Evolutionary conservation across 768 basidiomycete genomes (phyloP).

Genomic region (Calocybe gangraenosa): DNA sequence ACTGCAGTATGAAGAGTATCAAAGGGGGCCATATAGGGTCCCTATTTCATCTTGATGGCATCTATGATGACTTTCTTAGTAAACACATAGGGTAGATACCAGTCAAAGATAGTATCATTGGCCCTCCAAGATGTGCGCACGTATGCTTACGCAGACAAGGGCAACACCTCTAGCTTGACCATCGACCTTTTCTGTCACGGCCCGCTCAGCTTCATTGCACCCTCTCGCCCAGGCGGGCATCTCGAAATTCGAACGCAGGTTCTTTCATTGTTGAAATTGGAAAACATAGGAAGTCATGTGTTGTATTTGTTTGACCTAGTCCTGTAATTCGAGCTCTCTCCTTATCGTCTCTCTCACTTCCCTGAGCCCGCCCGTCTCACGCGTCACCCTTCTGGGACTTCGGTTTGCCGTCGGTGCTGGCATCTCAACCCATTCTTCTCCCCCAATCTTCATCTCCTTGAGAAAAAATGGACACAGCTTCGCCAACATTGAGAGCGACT

Average conservation of each 20-base stretch:
- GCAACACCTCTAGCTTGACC: slow-evolving; percentile 42
- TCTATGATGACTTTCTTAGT: slow-evolving; percentile 25
- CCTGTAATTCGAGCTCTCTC: slow-evolving; percentile 69
- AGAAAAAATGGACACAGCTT: slow-evolving; percentile 81
- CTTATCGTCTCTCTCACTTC: slow-evolving; percentile 81
- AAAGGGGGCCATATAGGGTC: slow-evolving; percentile 35
- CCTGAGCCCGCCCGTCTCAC: slow-evolving; percentile 68
- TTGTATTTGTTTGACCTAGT: no score
- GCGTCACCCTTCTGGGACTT: slow-evolving; percentile 70
- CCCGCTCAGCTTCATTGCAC: slow-evolving; percentile 47
- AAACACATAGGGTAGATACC: no score
- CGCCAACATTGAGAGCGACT: slow-evolving; percentile 64
- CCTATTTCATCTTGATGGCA: slow-evolving; percentile 28
- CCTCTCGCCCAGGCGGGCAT: no score
- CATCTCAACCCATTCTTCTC: slow-evolving; percentile 60
- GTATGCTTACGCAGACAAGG: slow-evolving; percentile 51
- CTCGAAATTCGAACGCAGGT: no score
- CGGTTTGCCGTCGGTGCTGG: slow-evolving; percentile 56
- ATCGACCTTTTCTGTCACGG: slow-evolving; percentile 56
- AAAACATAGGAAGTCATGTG: no score
- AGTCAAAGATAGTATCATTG: no score
- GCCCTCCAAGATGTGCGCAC: slow-evolving; percentile 38
- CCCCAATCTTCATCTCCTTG: slow-evolving; percentile 54
- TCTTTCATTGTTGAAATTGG: no score
- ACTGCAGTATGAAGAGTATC: slow-evolving; percentile 27